These are phyloP conservation scores for Warburgia ugandensis DNA, from an alignment of 164 flowering plant species.

Conservation along the genomic window DNA sequence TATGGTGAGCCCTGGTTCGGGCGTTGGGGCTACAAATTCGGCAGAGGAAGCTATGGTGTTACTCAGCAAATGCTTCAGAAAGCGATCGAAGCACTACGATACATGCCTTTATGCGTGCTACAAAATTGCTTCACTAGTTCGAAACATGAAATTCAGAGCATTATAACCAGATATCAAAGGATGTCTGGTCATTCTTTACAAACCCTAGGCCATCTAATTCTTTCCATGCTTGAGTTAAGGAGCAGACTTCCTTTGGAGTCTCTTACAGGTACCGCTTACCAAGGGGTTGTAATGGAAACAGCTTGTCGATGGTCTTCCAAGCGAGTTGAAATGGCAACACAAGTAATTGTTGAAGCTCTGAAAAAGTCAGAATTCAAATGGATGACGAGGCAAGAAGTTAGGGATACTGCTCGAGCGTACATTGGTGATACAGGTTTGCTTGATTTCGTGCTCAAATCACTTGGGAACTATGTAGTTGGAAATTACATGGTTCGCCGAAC, in stretches of 20 bases:
- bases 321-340: slow-evolving; percentile 77
- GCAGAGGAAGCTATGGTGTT: slow-evolving; percentile 68
- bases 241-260: slow-evolving; percentile 40
- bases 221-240: slow-evolving; percentile 64
- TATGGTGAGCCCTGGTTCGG: slow-evolving; percentile 79
- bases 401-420: slow-evolving; percentile 80
- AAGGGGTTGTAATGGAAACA: slow-evolving; percentile 29
- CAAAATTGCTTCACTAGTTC: too few relatives aligned
- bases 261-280: not conserved
- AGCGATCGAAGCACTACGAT: slow-evolving; percentile 61
- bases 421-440: slow-evolving; percentile 91
- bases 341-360: slow-evolving; percentile 74
- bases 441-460: slow-evolving; percentile 83
- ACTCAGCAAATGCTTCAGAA: slow-evolving; percentile 51
- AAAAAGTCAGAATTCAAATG: slow-evolving; percentile 56
- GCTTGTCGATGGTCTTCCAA: slow-evolving; percentile 84
- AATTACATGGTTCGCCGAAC: slow-evolving; percentile 70
- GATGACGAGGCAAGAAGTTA: slow-evolving; percentile 92
- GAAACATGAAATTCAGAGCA: slow-evolving; percentile 32
- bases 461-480: slow-evolving; percentile 86
- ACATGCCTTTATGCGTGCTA: slow-evolving; percentile 47
- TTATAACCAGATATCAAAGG: slow-evolving; percentile 52
- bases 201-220: slow-evolving; percentile 56
- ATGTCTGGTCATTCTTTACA: slow-evolving; percentile 46
- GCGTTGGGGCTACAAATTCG: slow-evolving; percentile 80